phyloP scores from a whole-genome alignment of 108 stramenopile genomes.

The Nitzschia putrida region DNA sequence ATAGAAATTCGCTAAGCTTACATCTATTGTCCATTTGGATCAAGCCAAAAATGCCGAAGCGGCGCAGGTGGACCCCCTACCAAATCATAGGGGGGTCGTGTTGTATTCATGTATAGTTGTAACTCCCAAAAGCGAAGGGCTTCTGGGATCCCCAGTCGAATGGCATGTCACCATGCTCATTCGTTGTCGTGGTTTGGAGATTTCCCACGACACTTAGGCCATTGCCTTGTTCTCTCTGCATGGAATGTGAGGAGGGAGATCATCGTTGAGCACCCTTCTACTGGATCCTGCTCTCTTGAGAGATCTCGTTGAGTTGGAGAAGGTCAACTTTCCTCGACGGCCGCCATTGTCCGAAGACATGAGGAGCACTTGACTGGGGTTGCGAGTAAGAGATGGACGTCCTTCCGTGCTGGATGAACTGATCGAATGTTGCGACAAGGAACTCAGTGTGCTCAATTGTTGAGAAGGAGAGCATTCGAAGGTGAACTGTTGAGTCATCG shows the following conservation, averaged over 20 bases:
- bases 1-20: no score
- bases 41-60: no score
- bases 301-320: slow-evolving; percentile 3
- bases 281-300: slow-evolving; percentile 16
- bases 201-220: no score
- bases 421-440: neutral
- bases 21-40: no score
- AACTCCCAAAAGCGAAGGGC: no score
- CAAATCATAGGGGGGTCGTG: no score
- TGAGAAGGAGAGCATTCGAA: slow-evolving; percentile 10
- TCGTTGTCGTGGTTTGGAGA: no score
- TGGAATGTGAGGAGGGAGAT: neutral
- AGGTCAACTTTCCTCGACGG: slow-evolving; percentile 17
- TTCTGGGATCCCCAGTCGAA: no score
- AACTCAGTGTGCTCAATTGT: slow-evolving; percentile 3
- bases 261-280: neutral
- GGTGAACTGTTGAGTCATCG: slow-evolving; percentile 1
- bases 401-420: neutral
- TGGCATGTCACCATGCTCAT: no score
- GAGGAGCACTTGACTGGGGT: neutral
- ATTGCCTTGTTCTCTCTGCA: no score
- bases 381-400: neutral
- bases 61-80: no score
- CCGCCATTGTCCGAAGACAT: neutral
- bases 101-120: no score